These are phyloP conservation scores for Erodium texanum DNA, from an alignment of 441 rosid genomes.

Conservation along the genomic window DNA sequence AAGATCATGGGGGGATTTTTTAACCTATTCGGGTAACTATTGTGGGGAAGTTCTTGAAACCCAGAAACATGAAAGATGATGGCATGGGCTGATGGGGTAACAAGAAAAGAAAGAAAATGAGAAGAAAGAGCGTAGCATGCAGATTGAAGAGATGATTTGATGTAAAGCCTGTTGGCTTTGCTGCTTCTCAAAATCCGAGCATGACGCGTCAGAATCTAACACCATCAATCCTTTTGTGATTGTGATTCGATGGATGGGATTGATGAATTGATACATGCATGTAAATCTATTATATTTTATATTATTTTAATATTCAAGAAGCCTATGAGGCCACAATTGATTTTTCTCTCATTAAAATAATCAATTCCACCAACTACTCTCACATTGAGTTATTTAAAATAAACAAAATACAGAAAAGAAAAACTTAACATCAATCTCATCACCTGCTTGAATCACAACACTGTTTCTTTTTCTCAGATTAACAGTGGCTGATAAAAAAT, in stretches of 20 bases:
- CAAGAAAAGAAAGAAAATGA: neutral
- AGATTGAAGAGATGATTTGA: constrained; percentile 42
- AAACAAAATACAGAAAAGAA: too few relatives aligned
- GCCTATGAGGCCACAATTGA: too few relatives aligned
- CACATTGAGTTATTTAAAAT: too few relatives aligned
- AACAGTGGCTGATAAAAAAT: too few relatives aligned
- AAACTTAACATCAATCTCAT: too few relatives aligned
- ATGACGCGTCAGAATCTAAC: constrained; percentile 28
- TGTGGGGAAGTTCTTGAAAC: constrained; percentile 6
- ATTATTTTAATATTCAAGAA: constrained; percentile 13
- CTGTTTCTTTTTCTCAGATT: too few relatives aligned
- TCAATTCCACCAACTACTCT: too few relatives aligned
- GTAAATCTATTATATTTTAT: constrained; percentile 8
- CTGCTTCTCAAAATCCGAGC: constrained; percentile 27
- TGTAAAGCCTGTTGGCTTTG: constrained; percentile 32
- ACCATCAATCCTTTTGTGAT: constrained; percentile 12
- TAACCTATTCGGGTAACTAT: neutral
- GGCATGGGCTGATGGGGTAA: neutral
- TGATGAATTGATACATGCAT: constrained; percentile 52
- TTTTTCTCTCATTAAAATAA: too few relatives aligned
- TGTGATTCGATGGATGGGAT: constrained; percentile 32
- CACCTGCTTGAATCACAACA: too few relatives aligned
- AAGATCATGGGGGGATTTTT: constrained; percentile 11
- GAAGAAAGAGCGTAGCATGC: constrained; percentile 7
- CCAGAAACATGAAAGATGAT: neutral